Conservation (phyloP, 331 rosid species). For the Phaseolus coccineus region DNA sequence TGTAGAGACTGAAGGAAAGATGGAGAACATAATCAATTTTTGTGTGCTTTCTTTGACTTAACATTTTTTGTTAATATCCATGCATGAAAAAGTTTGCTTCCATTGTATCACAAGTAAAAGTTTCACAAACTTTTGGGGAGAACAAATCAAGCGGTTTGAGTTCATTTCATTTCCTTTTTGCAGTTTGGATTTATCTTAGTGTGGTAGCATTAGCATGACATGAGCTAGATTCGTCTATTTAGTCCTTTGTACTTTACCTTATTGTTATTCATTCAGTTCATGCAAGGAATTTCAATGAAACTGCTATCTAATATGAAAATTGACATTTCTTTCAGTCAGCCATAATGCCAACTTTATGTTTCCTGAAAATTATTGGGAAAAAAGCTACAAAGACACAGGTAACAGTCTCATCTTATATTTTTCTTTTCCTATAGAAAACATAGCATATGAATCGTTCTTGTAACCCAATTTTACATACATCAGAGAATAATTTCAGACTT, state of each 20-base stretch:
- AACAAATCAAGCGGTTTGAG: too few relatives aligned
- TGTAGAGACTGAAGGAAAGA: neutral
- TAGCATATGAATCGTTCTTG: neutral
- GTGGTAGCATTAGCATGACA: slow-evolving; percentile 4
- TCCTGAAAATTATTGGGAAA: slow-evolving; percentile 68
- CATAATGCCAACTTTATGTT: slow-evolving; percentile 73
- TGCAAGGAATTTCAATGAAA: slow-evolving; percentile 29
- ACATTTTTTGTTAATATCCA: neutral
- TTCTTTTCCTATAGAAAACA: neutral
- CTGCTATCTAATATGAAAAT: slow-evolving; percentile 25
- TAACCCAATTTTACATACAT: neutral
- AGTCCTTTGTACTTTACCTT: neutral
- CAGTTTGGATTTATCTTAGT: slow-evolving; percentile 3
- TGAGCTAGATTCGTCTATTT: neutral
- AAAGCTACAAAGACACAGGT: slow-evolving; percentile 73
- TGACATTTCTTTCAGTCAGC: slow-evolving; percentile 60
- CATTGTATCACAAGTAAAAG: too few relatives aligned
- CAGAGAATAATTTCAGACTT: neutral
- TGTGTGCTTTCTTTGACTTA: neutral
- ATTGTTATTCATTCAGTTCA: neutral
- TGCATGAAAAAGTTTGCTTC: too few relatives aligned
- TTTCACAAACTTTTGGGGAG: too few relatives aligned
- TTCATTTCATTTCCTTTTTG: neutral
- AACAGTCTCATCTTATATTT: slow-evolving; percentile 4
- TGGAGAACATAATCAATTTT: neutral